Base-by-base conservation (phyloP, 73 alveolate species). In the Halteria grandinella region DNA sequence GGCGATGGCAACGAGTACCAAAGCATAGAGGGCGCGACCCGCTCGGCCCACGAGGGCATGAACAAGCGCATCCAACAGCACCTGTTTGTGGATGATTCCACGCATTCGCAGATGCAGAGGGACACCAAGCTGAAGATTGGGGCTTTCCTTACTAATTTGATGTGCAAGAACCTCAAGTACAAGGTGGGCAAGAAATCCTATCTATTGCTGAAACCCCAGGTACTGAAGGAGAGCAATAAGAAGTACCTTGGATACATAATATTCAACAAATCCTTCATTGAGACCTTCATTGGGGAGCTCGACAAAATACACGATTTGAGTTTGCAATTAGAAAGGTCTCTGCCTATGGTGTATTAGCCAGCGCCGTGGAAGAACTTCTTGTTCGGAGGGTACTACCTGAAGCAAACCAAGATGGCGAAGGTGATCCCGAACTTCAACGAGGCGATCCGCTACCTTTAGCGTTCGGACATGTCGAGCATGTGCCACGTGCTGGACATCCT, bases 331-430 rank as follows among this genome's bases (percentile, higher is more conserved):
- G 98, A 93, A 48, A 86, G 96, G 39, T 54, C 90, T 33, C 58
- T 91, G 27, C 98, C 98, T 1, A 93, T 93, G 98, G 85, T 93
- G 15, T 93, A 86, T 86, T 63, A 80, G 33, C 98, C 98, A 11
- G 95, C 95, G 5, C 91, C 91, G 8, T 93, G 98, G 98, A 83
- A 74, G 62, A 95, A 88, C 55, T 71, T 41, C 32, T 50, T 40
- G 21, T 84, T 83, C 29, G 98, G 98, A n/a, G 98, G 97, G 2
- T 93, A 91, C 64, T 88, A 82, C 37, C 76, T 85, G 29, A 91
- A 88, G 60, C 86, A 92, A 29, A 89, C 95, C 10, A 71, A 79
- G 48, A 69, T 93, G 62, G 89, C 89, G 20, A 85, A 95, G 32
- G 69, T 81, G 1, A 72, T 69, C 50, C 93, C 84, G 25, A 78